Evolutionary conservation across 2,329 filamentous ascomycete genomes (phyloP).

Genomic region (Drechslerella stenobrocha): DNA sequence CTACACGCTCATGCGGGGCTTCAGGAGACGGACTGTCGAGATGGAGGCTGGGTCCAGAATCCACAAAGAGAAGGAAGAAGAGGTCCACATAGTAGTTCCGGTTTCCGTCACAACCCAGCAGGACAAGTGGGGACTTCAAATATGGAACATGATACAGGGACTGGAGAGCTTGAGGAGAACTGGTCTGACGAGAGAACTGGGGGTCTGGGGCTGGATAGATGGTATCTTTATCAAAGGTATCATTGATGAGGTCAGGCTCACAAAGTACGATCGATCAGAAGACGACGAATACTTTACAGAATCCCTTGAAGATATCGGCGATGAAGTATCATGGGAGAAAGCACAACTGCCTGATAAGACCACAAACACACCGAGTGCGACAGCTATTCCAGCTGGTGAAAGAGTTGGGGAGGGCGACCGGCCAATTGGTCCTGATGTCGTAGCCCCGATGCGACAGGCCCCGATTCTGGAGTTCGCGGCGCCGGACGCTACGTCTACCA

Average conservation of each 20-base stretch:
- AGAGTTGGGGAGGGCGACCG: constrained; percentile 22
- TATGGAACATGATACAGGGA: constrained; percentile 92
- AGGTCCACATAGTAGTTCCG: constrained; percentile 76
- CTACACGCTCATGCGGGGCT: constrained; percentile 78
- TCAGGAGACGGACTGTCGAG: constrained; percentile 72
- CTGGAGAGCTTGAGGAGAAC: constrained; percentile 71
- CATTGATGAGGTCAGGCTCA: constrained; percentile 84
- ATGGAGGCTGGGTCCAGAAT: constrained; percentile 82
- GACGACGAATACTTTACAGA: constrained; percentile 29
- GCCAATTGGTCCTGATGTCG: constrained; percentile 10
- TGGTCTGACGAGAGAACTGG: constrained; percentile 73
- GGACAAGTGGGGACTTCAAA: constrained; percentile 75
- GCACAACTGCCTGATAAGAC: constrained; percentile 17
- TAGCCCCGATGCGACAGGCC: constrained; percentile 28
- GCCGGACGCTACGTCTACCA: too few species aligned
- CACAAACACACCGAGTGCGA: constrained; percentile 22
- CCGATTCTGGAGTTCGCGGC: constrained; percentile 43
- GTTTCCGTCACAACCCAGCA: constrained; percentile 71
- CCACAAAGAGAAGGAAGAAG: constrained; percentile 80
- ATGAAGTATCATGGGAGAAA: constrained; percentile 15
- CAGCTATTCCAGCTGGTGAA: constrained; percentile 10
- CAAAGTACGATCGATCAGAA: constrained; percentile 58
- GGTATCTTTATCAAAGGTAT: constrained; percentile 84
- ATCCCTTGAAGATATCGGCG: not conserved
- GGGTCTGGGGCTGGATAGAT: constrained; percentile 82